A percentile compares a stretch with the other conserved stretches of the same genome.
These are phyloP conservation scores for Penicillium freii DNA, from an alignment of 2,329 filamentous ascomycete genomes.

Conservation along the genomic window DNA sequence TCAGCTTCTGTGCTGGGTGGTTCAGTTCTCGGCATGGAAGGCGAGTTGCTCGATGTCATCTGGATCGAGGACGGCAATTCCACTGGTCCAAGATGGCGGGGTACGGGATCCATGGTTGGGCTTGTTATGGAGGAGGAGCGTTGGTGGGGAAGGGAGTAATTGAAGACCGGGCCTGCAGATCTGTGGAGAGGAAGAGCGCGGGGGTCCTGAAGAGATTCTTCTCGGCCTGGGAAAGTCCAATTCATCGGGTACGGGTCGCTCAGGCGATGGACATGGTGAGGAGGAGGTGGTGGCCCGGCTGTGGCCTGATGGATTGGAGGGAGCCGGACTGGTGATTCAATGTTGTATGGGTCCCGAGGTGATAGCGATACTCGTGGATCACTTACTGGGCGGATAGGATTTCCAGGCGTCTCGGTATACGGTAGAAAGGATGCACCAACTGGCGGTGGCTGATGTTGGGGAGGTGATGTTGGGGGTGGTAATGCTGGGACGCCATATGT, in stretches of 20 bases:
- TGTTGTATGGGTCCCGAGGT: constrained; percentile 27
- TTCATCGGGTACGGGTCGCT: constrained; percentile 35
- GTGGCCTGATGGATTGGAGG: constrained; percentile 40
- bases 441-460: constrained; percentile 31
- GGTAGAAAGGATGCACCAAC: constrained; percentile 28
- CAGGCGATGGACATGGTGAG: constrained; percentile 31
- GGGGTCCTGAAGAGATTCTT: constrained; percentile 25
- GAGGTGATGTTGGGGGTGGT: constrained; percentile 33
- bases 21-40: constrained; percentile 17
- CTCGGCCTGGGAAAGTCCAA: constrained; percentile 26
- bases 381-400: constrained; percentile 25
- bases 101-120: constrained; percentile 20
- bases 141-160: constrained; percentile 27
- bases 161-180: constrained; percentile 29
- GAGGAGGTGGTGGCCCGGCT: constrained; percentile 16
- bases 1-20: constrained; percentile 21
- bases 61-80: constrained; percentile 20
- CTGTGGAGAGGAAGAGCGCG: constrained; percentile 23
- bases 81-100: constrained; percentile 24
- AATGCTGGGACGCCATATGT: constrained; percentile 30
- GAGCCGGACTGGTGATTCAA: constrained; percentile 36
- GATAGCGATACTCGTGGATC: constrained; percentile 27
- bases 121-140: constrained; percentile 23
- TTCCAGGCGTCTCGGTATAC: constrained; percentile 28
- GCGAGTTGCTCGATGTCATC: constrained; percentile 16